phyloP scores from a whole-genome alignment of 2,329 filamentous ascomycete species.

The Colletotrichum cereale region DNA sequence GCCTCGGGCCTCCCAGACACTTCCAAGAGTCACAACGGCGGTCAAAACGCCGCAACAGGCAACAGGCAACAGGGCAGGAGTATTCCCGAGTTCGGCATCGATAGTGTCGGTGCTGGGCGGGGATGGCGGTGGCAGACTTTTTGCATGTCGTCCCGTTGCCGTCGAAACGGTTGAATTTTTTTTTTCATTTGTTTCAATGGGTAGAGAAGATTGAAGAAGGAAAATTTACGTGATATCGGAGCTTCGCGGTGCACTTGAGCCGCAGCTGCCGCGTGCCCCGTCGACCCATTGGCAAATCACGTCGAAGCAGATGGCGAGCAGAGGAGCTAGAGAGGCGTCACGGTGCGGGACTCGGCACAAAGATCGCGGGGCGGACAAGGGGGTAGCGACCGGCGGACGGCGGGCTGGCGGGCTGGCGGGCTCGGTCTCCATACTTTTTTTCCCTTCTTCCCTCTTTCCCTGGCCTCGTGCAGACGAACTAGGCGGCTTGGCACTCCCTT shows the following conservation, averaged over 20 bases:
- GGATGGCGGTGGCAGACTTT: not conserved
- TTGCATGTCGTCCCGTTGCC: conserved; percentile 35
- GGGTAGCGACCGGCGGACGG: conserved; percentile 25
- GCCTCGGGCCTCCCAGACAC: conserved; percentile 13
- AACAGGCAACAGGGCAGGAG: conserved; percentile 12
- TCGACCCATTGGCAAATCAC: conserved; percentile 36
- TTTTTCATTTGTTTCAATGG: not conserved
- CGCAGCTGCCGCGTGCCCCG: conserved; percentile 35
- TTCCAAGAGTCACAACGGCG: conserved; percentile 35
- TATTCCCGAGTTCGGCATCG: conserved; percentile 1
- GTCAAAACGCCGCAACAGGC: conserved; percentile 26
- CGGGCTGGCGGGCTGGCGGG: conserved; percentile 8
- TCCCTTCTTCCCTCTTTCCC: not conserved
- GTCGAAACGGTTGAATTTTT: conserved; percentile 24
- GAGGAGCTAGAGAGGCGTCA: conserved; percentile 24
- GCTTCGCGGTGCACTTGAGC: conserved; percentile 26
- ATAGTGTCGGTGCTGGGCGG: conserved; percentile 12
- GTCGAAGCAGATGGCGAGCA: conserved; percentile 28
- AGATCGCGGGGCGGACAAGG: conserved; percentile 38
- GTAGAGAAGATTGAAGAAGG: conserved; percentile 27
- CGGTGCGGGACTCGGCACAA: conserved; percentile 30
- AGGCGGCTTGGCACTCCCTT: conserved; percentile 9
- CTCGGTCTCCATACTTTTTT: conserved; percentile 2
- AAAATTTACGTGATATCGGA: conserved; percentile 32
- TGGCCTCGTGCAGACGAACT: conserved; percentile 28